Conservation (phyloP, 306 rosid species). For the Vigna unguiculata region DNA sequence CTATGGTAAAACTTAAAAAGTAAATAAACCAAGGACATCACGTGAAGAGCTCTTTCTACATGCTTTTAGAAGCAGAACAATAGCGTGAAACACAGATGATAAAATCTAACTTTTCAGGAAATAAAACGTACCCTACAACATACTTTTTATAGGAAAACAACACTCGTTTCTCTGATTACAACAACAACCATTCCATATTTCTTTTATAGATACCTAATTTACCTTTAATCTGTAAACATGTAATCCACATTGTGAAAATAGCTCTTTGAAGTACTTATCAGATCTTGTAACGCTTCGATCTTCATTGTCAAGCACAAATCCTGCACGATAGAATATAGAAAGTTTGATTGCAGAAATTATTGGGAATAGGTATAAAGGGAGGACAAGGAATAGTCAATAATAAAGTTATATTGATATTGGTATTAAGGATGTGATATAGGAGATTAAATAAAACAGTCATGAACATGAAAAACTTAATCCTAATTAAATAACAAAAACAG, state of each 20-base stretch:
- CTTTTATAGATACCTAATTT: neutral
- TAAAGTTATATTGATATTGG: neutral
- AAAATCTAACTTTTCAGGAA: neutral
- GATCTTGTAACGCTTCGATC: slow-evolving; percentile 92
- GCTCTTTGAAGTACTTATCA: slow-evolving; percentile 79
- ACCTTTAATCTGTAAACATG: slow-evolving; percentile 79
- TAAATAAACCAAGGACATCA: neutral
- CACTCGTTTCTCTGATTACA: too few relatives aligned
- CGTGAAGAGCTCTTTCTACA: neutral
- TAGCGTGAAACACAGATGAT: neutral
- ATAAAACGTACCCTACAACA: neutral
- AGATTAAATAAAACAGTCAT: too few relatives aligned
- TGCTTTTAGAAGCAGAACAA: neutral
- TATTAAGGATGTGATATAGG: too few relatives aligned
- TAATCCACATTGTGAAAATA: slow-evolving; percentile 81
- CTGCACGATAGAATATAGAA: slow-evolving; percentile 46
- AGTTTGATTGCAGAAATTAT: neutral
- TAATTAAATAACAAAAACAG: neutral
- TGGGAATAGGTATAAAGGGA: neutral
- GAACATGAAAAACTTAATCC: too few relatives aligned
- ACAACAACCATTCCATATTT: too few relatives aligned
- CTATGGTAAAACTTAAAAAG: neutral
- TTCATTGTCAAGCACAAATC: slow-evolving; percentile 85
- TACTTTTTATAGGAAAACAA: too few relatives aligned
- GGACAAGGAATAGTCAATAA: neutral